Base-by-base conservation (phyloP, 345 rosid species). In the Boechera divaricarpa region DNA sequence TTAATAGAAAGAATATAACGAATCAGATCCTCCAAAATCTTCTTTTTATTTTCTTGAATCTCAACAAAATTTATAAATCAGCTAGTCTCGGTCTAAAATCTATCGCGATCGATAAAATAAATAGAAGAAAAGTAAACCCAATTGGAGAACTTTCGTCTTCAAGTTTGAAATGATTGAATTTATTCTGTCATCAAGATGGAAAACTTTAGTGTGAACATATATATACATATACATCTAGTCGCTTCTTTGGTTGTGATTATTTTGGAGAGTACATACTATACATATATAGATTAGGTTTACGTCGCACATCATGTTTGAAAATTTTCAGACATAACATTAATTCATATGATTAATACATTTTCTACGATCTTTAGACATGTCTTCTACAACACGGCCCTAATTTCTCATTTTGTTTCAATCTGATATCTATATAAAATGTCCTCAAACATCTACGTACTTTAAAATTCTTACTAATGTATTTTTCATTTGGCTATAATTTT, bases 231-330 rank as follows among this genome's bases (percentile, higher is more conserved):
- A 56, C 15, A 31, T 29, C 24, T 65, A 26, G 4, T 48, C 26
- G 6, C 47, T 55, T 74, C 1, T 65, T 56, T 74, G 49, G 16
- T 15, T 56, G 41, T 45, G 36, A 39, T 67, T 3, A 31, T 67
- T 47, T 48, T 36, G 61, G 32, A 29, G 59, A 38, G 28, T 58
- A 2, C 24, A 21, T 21, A 21, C 24, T 21, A 18, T 18, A 28
- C 28, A 31, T 33, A 8, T 9, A 10, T 58, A 31, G 3, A 33
- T 61, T 44, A 69, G 75, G 74, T 63, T 12, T 21, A 35, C 70
- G 58, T 76, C 80, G 7, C 47, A 58, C 69, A 62, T 69, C 70
- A 70, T 44, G 6, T 61, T 26, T 42, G 10, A 32, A 16, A 33
- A 39, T 13, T 58, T 24, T 12, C 6, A 60, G 49, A n/a, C 62